Conservation (phyloP, 371 early-diverging fungal species). For the Mucor velutinosus region DNA sequence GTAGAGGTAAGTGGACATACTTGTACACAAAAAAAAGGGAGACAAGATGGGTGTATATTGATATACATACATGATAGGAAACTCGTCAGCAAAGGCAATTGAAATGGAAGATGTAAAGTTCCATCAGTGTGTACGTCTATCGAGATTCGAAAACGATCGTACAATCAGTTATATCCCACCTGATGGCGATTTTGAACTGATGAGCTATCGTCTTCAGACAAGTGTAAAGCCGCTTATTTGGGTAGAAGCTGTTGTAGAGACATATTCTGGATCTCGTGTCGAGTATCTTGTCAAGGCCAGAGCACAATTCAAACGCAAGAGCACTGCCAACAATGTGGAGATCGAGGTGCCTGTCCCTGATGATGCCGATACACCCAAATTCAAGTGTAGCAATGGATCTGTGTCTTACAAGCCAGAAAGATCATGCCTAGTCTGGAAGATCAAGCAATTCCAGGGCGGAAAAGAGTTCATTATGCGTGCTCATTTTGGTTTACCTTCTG, state of each 20-base stretch:
- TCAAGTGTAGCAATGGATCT: conserved; percentile 90
- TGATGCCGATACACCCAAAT: conserved; percentile 96
- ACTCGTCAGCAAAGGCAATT: conserved; percentile 90
- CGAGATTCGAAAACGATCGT: conserved; percentile 94
- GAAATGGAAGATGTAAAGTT: conserved; percentile 99
- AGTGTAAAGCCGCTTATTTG: conserved; percentile 94
- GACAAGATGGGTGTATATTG: not conserved
- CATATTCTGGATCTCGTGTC: conserved; percentile 89
- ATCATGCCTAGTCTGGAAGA: conserved; percentile 95
- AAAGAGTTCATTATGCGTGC: conserved; percentile 95
- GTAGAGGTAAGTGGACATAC: conserved; percentile 63
- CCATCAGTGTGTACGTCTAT: conserved; percentile 97
- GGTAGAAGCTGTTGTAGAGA: conserved; percentile 94
- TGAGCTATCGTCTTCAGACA: conserved; percentile 94
- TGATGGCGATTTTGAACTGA: conserved; percentile 98
- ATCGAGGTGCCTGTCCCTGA: conserved; percentile 96
- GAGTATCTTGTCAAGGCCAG: conserved; percentile 97
- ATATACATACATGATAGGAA: conserved; percentile 13
- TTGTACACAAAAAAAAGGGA: not conserved
- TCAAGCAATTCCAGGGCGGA: conserved; percentile 97
- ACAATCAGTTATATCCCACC: conserved; percentile 94
- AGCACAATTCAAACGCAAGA: conserved; percentile 96
- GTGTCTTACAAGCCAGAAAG: conserved; percentile 94
- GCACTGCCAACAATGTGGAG: conserved; percentile 97
- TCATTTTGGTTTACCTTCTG: conserved; percentile 96